These are phyloP conservation scores for Entonaema liquescens DNA, from an alignment of 495 filamentous ascomycete genomes.

Conservation along the genomic window DNA sequence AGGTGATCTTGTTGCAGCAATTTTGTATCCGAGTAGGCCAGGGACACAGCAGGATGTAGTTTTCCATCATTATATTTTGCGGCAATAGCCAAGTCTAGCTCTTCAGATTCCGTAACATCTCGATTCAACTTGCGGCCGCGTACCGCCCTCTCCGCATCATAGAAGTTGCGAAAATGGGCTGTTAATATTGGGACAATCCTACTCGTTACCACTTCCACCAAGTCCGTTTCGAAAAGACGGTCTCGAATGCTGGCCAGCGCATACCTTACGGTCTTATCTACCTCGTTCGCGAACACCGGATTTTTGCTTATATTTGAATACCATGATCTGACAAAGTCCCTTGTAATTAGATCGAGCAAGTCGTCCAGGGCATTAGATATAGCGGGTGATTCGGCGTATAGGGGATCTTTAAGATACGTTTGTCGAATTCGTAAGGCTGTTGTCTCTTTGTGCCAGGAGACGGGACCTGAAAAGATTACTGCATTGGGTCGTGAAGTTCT, in stretches of 20 bases:
- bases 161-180: constrained; percentile 89
- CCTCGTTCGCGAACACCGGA: constrained; percentile 80
- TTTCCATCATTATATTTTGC: constrained; percentile 89
- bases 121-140: constrained; percentile 86
- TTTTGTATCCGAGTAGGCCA: constrained; percentile 83
- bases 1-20: constrained; percentile 86
- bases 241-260: constrained; percentile 77
- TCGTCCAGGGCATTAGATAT: constrained; percentile 85
- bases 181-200: constrained; percentile 89
- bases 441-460: constrained; percentile 74
- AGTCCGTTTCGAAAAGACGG: constrained; percentile 73
- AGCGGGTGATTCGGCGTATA: constrained; percentile 80
- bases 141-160: constrained; percentile 86
- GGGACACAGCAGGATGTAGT: constrained; percentile 86
- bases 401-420: constrained; percentile 61
- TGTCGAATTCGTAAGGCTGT: constrained; percentile 64
- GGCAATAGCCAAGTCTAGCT: constrained; percentile 92
- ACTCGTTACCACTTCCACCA: constrained; percentile 81
- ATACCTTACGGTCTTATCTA: constrained; percentile 79
- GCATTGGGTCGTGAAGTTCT: constrained; percentile 54
- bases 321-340: constrained; percentile 91
- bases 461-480: constrained; percentile 68
- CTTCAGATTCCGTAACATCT: constrained; percentile 94
- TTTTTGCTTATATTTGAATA: constrained; percentile 85
- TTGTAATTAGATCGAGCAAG: constrained; percentile 76